Conservation (phyloP, 139 green algal species). For the Mesostigma viride region DNA sequence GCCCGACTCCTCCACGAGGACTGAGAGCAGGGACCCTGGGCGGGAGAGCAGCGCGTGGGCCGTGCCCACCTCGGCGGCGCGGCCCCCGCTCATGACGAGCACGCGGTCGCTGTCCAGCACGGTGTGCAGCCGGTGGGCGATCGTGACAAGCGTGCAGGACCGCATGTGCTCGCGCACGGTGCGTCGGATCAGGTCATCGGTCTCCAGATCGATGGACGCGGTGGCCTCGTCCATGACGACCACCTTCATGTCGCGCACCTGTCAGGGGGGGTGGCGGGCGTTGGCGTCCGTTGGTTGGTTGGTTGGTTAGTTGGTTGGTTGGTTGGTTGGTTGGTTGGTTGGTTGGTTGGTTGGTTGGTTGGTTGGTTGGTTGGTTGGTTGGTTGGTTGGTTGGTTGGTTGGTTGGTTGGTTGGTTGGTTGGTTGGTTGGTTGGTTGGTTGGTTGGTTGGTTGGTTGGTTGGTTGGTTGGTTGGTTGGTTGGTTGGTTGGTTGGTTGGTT, state of each 20-base stretch:
- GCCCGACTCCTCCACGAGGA: neutral
- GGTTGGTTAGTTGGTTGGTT: too few relatives aligned
- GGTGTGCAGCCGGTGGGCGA: slow-evolving; percentile 55
- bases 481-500: too few relatives aligned
- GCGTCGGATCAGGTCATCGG: slow-evolving; percentile 57
- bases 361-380: too few relatives aligned
- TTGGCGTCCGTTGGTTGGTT: slow-evolving; percentile 22
- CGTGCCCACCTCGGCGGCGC: slow-evolving; percentile 33
- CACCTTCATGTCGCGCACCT: slow-evolving; percentile 1
- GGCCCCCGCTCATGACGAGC: slow-evolving; percentile 43
- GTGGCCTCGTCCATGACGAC: slow-evolving; percentile 89
- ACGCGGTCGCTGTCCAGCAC: slow-evolving; percentile 55
- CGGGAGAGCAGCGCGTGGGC: slow-evolving; percentile 34
- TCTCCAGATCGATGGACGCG: slow-evolving; percentile 63
- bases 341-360: too few relatives aligned
- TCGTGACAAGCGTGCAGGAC: slow-evolving; percentile 46
- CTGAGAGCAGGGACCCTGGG: neutral
- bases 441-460: too few relatives aligned
- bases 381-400: too few relatives aligned
- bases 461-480: too few relatives aligned
- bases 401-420: too few relatives aligned
- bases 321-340: too few relatives aligned
- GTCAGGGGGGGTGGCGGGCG: too few relatives aligned
- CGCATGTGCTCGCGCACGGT: slow-evolving; percentile 45
- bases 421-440: too few relatives aligned